Base-by-base conservation (phyloP, 2,329 filamentous ascomycete species). In the Neopestalotiopsis sp. region DNA sequence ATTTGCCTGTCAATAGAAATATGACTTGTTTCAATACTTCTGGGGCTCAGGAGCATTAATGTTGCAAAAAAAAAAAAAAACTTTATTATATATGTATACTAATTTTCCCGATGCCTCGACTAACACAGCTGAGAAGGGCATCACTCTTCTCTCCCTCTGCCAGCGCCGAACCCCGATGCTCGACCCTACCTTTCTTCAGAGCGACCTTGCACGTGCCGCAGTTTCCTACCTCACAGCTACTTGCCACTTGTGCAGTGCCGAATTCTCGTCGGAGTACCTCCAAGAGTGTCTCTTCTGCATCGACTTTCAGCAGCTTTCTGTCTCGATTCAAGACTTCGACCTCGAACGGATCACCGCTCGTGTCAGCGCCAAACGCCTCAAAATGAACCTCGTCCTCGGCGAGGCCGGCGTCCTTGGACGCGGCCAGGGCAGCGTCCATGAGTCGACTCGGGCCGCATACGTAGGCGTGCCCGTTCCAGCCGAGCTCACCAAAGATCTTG, bases 361-460 rank as follows among this genome's bases (percentile, higher is more conserved):
- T 80, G 24, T 86, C 83, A 1, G 86, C 85, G 1, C 80, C 79
- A 70, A 91, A 92, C 0, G 86, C 85, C 76, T 92, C 90, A 69
- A 86, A 88, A 75, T 91, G 89, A 1, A 91, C 81, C 56, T 89
- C 87, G 0, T 82, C 79, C 2, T 84, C 79, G 0, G 81, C 76
- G 0, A 91, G 79, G 0, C 83, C 81, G 9, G 79, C 79, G 7
- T 76, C 77, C 9, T 79, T 78, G 0, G 85, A 84, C 13, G 82
- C 82, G 2, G 72, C 73, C 24, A 74, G 75, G 0, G 86, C 84
- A 58, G 84, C 86, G 5, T 87, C 83, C 81, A 90, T 88, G 79
- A 92, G 83, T 7, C 86, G 81, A 9, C 75, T 72, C 0, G 90
- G 89, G 0, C 90, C 90, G 75, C 89, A 92, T 30, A 88, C 85